Percentiles rank a stretch among this genome's conserved stretches.
These are phyloP conservation scores for Moricandia moricandioides DNA, from an alignment of 345 rosid genomes.

Conservation along the genomic window DNA sequence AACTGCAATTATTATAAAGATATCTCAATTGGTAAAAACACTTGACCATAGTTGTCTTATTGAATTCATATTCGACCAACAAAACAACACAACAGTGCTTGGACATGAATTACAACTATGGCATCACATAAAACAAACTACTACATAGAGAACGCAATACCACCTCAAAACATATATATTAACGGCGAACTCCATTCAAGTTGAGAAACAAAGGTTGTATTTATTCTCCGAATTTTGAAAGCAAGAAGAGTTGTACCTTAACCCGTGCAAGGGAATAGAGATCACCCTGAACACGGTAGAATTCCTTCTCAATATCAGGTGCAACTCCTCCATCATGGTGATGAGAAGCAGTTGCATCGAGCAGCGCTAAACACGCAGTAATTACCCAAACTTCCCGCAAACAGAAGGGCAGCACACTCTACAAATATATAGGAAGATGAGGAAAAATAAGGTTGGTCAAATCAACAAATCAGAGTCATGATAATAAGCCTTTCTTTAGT, in stretches of 20 bases:
- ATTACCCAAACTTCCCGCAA: conserved; percentile 93
- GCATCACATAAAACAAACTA: conserved; percentile 6
- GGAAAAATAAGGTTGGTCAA: conserved; percentile 20
- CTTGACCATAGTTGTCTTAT: not conserved
- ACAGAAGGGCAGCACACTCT: conserved; percentile 72
- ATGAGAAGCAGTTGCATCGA: conserved; percentile 65
- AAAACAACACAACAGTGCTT: conserved; percentile 8
- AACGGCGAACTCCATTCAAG: not conserved
- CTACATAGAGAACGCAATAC: conserved; percentile 9
- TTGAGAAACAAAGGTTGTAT: conserved; percentile 13
- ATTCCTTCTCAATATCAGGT: conserved; percentile 84
- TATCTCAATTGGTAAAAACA: conserved; percentile 25
- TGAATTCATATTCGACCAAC: conserved; percentile 6
- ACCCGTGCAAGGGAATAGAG: conserved; percentile 86
- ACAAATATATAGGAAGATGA: conserved; percentile 30
- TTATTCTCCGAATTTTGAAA: conserved; percentile 1
- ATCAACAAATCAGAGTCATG: conserved; percentile 16
- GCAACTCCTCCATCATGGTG: conserved; percentile 62
- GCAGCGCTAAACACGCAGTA: conserved; percentile 80
- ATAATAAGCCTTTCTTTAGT: conserved; percentile 7
- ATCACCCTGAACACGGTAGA: conserved; percentile 90
- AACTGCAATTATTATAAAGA: conserved; percentile 58
- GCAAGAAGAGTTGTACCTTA: conserved; percentile 54
- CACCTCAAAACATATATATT: not conserved
- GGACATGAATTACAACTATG: conserved; percentile 5